phyloP scores from a whole-genome alignment of 805 yeast species.

The Priceomyces medius region DNA sequence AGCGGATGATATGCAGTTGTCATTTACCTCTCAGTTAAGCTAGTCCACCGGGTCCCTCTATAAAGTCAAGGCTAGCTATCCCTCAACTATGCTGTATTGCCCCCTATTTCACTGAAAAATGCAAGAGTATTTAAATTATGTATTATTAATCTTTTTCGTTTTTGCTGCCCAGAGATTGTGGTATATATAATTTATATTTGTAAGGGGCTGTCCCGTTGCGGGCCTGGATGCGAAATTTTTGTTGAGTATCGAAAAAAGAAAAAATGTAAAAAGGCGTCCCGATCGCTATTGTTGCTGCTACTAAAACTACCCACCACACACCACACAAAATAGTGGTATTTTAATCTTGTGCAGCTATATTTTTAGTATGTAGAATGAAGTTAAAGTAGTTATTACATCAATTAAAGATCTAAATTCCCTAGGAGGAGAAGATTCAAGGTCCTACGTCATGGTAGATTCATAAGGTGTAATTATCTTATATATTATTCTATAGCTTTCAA shows the following conservation, averaged over 20 bases:
- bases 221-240: slow-evolving; percentile 2
- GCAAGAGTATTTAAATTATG: slow-evolving; percentile 2
- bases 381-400: too few species aligned
- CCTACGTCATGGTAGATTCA: too few species aligned
- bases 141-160: not conserved
- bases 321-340: not conserved
- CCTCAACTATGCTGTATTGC: not conserved
- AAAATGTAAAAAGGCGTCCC: slow-evolving; percentile 2
- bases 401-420: too few species aligned
- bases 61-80: not conserved
- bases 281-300: not conserved
- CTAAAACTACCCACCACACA: not conserved
- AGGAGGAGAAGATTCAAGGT: too few species aligned
- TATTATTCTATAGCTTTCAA: too few species aligned
- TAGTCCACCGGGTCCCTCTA: slow-evolving; percentile 2
- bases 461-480: too few species aligned
- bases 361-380: too few species aligned
- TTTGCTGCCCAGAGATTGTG: slow-evolving; percentile 4
- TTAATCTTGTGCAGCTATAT: not conserved
- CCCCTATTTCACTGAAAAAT: not conserved
- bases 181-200: slow-evolving; percentile 1
- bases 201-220: slow-evolving; percentile 1
- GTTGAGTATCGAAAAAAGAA: slow-evolving; percentile 7
- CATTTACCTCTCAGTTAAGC: slow-evolving; percentile 2
- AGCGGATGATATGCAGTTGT: slow-evolving; percentile 3